A percentile compares a stretch with the other conserved stretches of the same genome.
phyloP scores from a whole-genome alignment of 2,329 filamentous ascomycete species.

The Xylaria sp. region DNA sequence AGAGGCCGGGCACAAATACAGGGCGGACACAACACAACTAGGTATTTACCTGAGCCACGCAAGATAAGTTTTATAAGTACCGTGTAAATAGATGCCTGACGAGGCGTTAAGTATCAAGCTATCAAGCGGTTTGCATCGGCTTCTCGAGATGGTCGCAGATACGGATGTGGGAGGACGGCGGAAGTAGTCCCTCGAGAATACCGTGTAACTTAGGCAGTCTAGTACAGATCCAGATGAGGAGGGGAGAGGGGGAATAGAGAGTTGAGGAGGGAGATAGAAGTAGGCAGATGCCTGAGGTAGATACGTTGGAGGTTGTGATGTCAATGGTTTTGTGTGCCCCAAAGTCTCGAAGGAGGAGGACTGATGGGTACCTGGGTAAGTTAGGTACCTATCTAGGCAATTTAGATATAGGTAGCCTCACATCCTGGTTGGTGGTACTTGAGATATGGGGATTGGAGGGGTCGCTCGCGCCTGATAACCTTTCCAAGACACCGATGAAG shows the following conservation, averaged over 20 bases:
- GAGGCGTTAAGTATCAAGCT: neutral
- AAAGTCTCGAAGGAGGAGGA: too few relatives aligned
- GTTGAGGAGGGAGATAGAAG: neutral
- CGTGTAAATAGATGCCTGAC: slow-evolving; percentile 4
- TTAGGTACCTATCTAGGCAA: neutral
- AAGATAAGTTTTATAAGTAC: slow-evolving; percentile 1
- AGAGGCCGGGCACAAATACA: neutral
- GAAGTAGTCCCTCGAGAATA: neutral
- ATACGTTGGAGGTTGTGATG: slow-evolving; percentile 11
- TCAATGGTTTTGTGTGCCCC: neutral
- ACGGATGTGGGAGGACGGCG: neutral
- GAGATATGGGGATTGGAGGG: neutral
- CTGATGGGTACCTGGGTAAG: neutral
- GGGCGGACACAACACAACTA: neutral
- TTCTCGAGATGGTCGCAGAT: slow-evolving; percentile 13
- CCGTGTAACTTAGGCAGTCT: neutral
- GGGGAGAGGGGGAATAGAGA: neutral
- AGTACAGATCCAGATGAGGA: too few relatives aligned
- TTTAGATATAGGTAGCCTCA: neutral
- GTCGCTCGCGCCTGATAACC: neutral
- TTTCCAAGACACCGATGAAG: neutral
- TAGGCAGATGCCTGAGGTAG: too few relatives aligned
- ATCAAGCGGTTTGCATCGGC: slow-evolving; percentile 27
- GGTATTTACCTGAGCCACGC: neutral
- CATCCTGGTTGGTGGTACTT: neutral